Evolutionary conservation across 1,284 basidiomycete species (phyloP), one percentile per base, ranked within the genome.

Genomic region (Fomitopsis betulina): DNA sequence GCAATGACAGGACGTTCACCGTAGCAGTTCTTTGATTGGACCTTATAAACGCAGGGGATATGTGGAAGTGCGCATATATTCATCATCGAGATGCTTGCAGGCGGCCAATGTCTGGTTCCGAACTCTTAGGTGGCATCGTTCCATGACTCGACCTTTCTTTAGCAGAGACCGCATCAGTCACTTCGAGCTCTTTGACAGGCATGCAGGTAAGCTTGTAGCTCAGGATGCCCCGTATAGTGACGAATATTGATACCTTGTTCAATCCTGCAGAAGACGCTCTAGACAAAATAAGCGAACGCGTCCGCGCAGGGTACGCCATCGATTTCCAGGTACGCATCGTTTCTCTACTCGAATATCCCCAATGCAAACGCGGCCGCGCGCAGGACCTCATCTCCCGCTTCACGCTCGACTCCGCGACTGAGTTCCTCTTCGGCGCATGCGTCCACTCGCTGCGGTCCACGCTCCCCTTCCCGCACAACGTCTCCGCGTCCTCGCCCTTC

Each of bases 361-460:
- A 21, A 42, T 19, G 6, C n/a, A n/a, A 42, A n/a, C n/a, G n/a
- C n/a, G n/a, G n/a, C 38, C 32, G 32, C 32, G 35, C 8, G 19
- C 42, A 71, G 64, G 72, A 75, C 56, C 61, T 72, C 45, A 60
- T 71, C 25, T 61, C 70, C 15, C 62, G 73, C 5, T 74, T 76
- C 60, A 75, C 74, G 6, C 63, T 76, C 27, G 74, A 75, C 54
- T 67, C 69, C 19, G 72, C 74, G 0, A 71, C 73, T 4, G 73
- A 75, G 43, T 76, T 76, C 59, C 68, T 77, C 49, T 77, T 77
- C 60, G 72, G 70, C 8, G 59, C 59, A 17, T 66, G 67, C 47
- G 68, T 75, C 13, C 56, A 70, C 56, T 68, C 68, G 19, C 67
- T 77, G 19, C 40, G 52, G 17, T 62, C 62, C 6, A 50, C 58